Conservation (phyloP, 768 basidiomycete genomes). For the Tulasnella sp. region DNA sequence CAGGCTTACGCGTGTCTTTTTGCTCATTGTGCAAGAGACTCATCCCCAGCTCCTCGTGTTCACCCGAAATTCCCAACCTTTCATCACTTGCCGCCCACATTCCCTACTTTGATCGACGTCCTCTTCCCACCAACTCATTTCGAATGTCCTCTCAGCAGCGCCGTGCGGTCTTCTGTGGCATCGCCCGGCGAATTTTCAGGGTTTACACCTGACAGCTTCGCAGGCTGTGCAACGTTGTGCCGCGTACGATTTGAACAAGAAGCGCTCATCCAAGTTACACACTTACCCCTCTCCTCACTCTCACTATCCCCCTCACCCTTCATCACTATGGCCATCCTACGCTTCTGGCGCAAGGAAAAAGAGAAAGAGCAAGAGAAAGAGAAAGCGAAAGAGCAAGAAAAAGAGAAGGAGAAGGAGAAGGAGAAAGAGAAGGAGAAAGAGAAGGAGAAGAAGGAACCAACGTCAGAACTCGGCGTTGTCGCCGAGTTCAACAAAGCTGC, state of each 20-base stretch:
- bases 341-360: neutral
- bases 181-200: neutral
- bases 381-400: no score
- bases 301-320: neutral
- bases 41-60: no score
- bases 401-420: no score
- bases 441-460: slow-evolving; percentile 18
- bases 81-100: no score
- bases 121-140: neutral
- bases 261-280: neutral
- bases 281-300: neutral
- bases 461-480: slow-evolving; percentile 40
- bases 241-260: neutral
- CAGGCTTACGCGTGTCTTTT: no score
- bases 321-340: neutral
- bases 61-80: no score
- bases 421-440: no score
- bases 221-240: neutral
- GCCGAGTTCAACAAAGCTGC: slow-evolving; percentile 41
- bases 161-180: neutral
- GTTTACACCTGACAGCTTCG: neutral
- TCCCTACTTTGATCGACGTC: neutral
- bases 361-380: neutral
- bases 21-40: no score
- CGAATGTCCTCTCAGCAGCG: neutral